phyloP scores from a whole-genome alignment of 352 stramenopile species.

The Phytophthora pluvialis region DNA sequence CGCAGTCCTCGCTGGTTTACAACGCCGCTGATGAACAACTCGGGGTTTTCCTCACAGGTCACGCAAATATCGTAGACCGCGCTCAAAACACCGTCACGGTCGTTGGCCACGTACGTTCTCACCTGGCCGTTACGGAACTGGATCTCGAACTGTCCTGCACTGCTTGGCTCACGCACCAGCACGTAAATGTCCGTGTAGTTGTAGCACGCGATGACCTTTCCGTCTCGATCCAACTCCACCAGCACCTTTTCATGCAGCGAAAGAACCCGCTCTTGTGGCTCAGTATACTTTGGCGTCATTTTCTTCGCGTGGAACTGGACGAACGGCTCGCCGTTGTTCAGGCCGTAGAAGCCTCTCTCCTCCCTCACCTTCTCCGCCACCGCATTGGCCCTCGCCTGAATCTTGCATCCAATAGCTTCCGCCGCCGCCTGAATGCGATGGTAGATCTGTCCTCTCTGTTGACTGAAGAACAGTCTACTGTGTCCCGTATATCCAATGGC shows the following conservation, averaged over 20 bases:
- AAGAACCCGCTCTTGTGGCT: constrained; percentile 55
- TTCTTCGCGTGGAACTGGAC: constrained; percentile 80
- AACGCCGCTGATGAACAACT: constrained; percentile 73
- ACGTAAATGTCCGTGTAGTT: constrained; percentile 76
- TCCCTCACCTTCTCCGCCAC: constrained; percentile 54
- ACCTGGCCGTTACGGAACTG: constrained; percentile 73
- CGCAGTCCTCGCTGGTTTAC: constrained; percentile 76
- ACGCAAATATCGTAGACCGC: constrained; percentile 83
- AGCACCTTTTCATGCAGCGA: constrained; percentile 76
- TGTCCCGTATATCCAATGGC: constrained; percentile 72
- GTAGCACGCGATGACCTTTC: constrained; percentile 61
- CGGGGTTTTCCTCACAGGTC: constrained; percentile 75
- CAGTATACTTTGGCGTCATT: constrained; percentile 65
- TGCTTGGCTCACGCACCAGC: constrained; percentile 59
- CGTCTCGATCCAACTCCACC: constrained; percentile 64
- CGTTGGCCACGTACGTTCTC: constrained; percentile 60
- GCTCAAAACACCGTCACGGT: constrained; percentile 78
- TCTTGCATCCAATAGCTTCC: constrained; percentile 59
- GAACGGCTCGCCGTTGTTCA: constrained; percentile 59
- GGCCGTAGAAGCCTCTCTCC: constrained; percentile 52
- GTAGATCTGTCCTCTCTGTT: constrained; percentile 60
- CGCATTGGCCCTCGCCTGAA: constrained; percentile 45
- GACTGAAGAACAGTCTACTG: constrained; percentile 75
- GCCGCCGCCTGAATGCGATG: constrained; percentile 63
- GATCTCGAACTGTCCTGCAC: constrained; percentile 68